These are phyloP conservation scores for Bertia moriformis DNA, from an alignment of 2,329 filamentous ascomycete species.

Conservation along the genomic window DNA sequence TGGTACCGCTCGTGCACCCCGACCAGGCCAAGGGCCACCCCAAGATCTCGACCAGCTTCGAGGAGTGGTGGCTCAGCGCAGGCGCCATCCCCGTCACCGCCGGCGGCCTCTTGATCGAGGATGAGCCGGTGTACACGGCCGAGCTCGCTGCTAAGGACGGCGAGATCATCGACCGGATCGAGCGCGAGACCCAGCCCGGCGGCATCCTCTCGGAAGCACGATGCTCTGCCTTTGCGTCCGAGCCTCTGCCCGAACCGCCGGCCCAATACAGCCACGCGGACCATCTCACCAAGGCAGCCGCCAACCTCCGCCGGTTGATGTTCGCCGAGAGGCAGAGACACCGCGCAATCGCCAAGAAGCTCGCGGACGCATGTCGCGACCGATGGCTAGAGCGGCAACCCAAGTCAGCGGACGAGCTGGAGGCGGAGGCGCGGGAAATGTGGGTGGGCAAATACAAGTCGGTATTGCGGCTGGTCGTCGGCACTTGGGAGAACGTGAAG, in stretches of 20 bases:
- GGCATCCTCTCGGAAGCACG: constrained; percentile 57
- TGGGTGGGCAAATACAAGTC: constrained; percentile 57
- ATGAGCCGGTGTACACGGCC: constrained; percentile 40
- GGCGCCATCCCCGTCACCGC: constrained; percentile 37
- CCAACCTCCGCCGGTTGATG: constrained; percentile 70
- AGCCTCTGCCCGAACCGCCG: constrained; percentile 53
- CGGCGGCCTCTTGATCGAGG: constrained; percentile 41
- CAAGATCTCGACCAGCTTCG: constrained; percentile 36
- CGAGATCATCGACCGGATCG: constrained; percentile 47
- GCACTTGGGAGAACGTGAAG: constrained; percentile 52
- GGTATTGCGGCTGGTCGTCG: constrained; percentile 41
- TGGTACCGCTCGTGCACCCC: constrained; percentile 47
- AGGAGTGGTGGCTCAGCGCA: constrained; percentile 39
- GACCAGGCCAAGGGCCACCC: constrained; percentile 34
- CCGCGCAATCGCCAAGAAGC: constrained; percentile 58
- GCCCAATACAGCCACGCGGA: constrained; percentile 77
- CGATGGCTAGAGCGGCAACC: constrained; percentile 63
- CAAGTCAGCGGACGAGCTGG: constrained; percentile 66
- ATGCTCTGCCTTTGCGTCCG: constrained; percentile 61
- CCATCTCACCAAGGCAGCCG: constrained; percentile 65
- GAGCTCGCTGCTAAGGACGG: constrained; percentile 57
- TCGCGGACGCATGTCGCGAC: constrained; percentile 66
- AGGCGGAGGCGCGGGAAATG: constrained; percentile 59
- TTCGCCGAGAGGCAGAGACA: constrained; percentile 67
- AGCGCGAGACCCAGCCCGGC: constrained; percentile 59